Percentiles rank a stretch among this genome's conserved stretches.
Conservation (phyloP, 768 basidiomycete species). For the Hortiboletus flavorubellus region DNA sequence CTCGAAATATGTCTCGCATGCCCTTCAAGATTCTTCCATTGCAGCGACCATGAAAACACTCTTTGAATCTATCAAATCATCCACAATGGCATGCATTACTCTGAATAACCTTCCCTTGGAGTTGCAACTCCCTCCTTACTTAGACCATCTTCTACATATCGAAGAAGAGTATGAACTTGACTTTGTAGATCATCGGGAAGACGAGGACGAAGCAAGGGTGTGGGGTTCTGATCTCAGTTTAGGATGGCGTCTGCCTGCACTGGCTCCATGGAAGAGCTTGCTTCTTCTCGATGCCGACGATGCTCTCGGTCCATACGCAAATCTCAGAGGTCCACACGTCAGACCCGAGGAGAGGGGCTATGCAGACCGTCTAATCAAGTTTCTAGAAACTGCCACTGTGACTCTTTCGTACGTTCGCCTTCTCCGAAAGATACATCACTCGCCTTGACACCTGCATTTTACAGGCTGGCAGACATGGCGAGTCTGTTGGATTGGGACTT, state of each 20-base stretch:
- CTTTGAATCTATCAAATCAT: slow-evolving; percentile 74
- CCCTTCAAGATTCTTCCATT: slow-evolving; percentile 65
- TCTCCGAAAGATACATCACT: background rate
- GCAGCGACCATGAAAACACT: slow-evolving; percentile 77
- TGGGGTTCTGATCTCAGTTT: slow-evolving; percentile 70
- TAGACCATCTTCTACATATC: slow-evolving; percentile 67
- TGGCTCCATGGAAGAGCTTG: slow-evolving; percentile 91
- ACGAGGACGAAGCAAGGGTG: slow-evolving; percentile 45
- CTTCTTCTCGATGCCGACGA: slow-evolving; percentile 66
- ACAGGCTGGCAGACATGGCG: slow-evolving; percentile 75
- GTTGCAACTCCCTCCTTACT: slow-evolving; percentile 80
- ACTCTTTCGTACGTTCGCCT: slow-evolving; percentile 63
- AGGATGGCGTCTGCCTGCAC: slow-evolving; percentile 69
- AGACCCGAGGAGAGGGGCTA: slow-evolving; percentile 62
- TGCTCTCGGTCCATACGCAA: slow-evolving; percentile 56
- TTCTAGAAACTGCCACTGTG: slow-evolving; percentile 69
- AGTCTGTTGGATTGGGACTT: slow-evolving; percentile 80
- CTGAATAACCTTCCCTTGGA: slow-evolving; percentile 80
- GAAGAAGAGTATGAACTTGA: slow-evolving; percentile 58
- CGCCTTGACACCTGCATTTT: background rate
- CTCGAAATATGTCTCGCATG: slow-evolving; percentile 50
- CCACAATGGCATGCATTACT: slow-evolving; percentile 72
- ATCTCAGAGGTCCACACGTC: slow-evolving; percentile 55
- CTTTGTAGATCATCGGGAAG: slow-evolving; percentile 46
- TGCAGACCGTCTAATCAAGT: slow-evolving; percentile 70